Base-by-base conservation (phyloP, 768 basidiomycete species). In the Lactifluus hygrophoroides region DNA sequence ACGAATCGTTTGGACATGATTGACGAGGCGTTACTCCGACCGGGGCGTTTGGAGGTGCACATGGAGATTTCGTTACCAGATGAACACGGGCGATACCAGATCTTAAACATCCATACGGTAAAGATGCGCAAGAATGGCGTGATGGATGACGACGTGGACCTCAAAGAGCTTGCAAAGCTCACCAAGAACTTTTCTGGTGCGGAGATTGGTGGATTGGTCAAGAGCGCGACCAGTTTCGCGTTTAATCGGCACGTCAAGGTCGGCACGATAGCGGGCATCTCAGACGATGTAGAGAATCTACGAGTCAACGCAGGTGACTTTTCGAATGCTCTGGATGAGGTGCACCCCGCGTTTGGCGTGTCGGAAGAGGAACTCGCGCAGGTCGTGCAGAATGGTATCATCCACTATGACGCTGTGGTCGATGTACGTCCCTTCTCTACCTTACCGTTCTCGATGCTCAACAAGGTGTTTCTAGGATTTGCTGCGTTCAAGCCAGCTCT, bases 161-260 rank as follows among this genome's bases (percentile, higher is more conserved):
- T 99, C 5, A 66, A 67, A 3, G 92, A 97, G 69, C 81, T 99
- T 38, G 90, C 95, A 0, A 70, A 76, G 5, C 59, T 80, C 44
- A 98, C 94, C 54, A 99, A 98, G 77, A 99, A 99, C 75, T 99
- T 97, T 69, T 91, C 89, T 8, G 96, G 96, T 55, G 96, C 96
- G 1, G 96, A 99, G 72, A 91, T 99, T 59, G 83, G 83, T 54
- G 96, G 96, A 65, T 75, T 99, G 45, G 88, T 98, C 72, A 98
- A 97, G 80, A 96, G 93, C 68, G 96, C 96, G 32, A 94, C 95
- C 1, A 92, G 88, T 83, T 99, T 95, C 67, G 95, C 96, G 21
- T 95, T 99, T 76, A 94, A 90, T 66, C 78, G 96, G 40, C 96
- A 99, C 69, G 93, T 98, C 66, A 97, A 97, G 75, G 88, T 97